These are phyloP conservation scores for Trematosphaeria pertusa DNA, from an alignment of 2,329 filamentous ascomycete species.

Conservation along the genomic window DNA sequence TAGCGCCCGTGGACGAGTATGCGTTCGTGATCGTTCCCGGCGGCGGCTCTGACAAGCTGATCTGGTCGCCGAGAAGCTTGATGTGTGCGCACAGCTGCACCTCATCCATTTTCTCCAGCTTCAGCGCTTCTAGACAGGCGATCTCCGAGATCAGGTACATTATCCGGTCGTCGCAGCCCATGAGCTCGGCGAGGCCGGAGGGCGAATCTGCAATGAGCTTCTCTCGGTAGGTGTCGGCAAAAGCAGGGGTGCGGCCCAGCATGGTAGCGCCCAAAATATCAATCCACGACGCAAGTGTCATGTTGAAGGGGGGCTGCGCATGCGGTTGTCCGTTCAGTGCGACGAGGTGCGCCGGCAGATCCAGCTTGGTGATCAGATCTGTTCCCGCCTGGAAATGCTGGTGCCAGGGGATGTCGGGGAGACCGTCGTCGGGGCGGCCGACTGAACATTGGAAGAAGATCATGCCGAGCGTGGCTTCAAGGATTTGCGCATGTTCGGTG, in stretches of 20 bases:
- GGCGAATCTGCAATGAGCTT: slow-evolving; percentile 75
- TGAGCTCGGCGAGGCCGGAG: slow-evolving; percentile 86
- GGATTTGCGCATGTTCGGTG: slow-evolving; percentile 82
- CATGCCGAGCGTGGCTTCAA: slow-evolving; percentile 91
- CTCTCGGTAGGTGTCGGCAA: slow-evolving; percentile 93
- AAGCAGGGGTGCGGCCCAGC: slow-evolving; percentile 82
- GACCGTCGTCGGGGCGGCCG: slow-evolving; percentile 80
- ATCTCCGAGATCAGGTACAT: slow-evolving; percentile 99
- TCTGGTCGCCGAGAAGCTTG: slow-evolving; percentile 83
- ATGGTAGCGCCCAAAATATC: slow-evolving; percentile 96
- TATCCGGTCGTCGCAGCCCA: slow-evolving; percentile 96
- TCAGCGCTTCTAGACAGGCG: slow-evolving; percentile 90
- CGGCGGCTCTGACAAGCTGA: slow-evolving; percentile 77
- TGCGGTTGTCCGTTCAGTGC: slow-evolving; percentile 64
- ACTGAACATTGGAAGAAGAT: slow-evolving; percentile 97
- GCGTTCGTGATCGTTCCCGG: slow-evolving; percentile 56
- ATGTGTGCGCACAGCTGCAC: slow-evolving; percentile 89
- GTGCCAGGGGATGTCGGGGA: slow-evolving; percentile 95
- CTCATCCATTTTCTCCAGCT: slow-evolving; percentile 78
- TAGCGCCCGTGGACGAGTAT: slow-evolving; percentile 69
- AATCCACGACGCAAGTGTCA: slow-evolving; percentile 93
- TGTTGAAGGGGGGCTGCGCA: slow-evolving; percentile 83
- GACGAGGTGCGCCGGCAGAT: slow-evolving; percentile 73
- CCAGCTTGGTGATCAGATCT: slow-evolving; percentile 83
- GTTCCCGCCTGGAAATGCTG: slow-evolving; percentile 94